Evolutionary conservation across 306 rosid genomes (phyloP).

Genomic region (Chamaecrista fasciculata): DNA sequence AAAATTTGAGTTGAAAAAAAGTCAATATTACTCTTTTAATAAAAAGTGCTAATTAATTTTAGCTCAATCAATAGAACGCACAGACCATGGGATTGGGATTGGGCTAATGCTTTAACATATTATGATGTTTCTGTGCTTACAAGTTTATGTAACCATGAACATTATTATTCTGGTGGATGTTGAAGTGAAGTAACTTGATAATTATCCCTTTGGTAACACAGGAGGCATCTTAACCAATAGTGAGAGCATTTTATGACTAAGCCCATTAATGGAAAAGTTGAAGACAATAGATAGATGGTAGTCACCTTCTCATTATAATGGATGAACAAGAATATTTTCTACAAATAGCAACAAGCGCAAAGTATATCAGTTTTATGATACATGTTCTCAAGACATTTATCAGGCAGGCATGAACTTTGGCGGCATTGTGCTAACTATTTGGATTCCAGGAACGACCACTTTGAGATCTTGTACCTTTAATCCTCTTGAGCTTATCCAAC

Average conservation of each 20-base stretch:
- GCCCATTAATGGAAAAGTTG: background rate
- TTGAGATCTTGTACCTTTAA: conserved; percentile 13
- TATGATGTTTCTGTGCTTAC: too few species aligned
- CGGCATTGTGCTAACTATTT: background rate
- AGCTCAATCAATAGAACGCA: too few species aligned
- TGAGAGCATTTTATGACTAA: background rate
- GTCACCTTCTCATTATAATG: background rate
- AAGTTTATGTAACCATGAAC: background rate
- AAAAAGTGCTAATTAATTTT: too few species aligned
- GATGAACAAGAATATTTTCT: background rate
- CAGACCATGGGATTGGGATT: too few species aligned
- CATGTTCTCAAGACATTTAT: conserved; percentile 22
- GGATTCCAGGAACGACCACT: conserved; percentile 15
- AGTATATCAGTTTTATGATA: background rate
- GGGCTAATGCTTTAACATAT: too few species aligned
- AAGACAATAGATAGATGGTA: background rate
- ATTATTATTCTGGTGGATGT: background rate
- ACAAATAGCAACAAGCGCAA: background rate
- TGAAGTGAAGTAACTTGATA: background rate
- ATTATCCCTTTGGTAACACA: too few species aligned
- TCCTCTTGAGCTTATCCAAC: conserved; percentile 38
- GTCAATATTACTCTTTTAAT: too few species aligned
- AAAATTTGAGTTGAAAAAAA: too few species aligned
- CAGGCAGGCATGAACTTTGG: conserved; percentile 20
- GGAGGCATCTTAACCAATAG: background rate